A percentile compares a stretch with the other conserved stretches of the same genome.
These are phyloP conservation scores for Colletotrichum australisinense DNA, from an alignment of 2,329 filamentous ascomycete genomes.

Conservation along the genomic window DNA sequence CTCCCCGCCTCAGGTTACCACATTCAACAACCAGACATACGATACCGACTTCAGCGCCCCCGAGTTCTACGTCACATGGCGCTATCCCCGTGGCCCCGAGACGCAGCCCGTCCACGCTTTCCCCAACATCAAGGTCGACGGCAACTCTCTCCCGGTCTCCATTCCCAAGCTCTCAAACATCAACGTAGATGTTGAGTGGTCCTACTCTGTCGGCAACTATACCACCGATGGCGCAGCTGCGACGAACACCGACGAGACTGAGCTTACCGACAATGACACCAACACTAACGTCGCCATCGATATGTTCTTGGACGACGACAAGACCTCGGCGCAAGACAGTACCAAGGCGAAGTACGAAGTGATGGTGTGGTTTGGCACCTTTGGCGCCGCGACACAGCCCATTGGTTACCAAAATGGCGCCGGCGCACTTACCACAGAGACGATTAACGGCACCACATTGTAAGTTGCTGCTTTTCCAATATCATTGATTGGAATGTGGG, in stretches of 20 bases:
- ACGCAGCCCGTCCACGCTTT: constrained; percentile 64
- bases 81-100: constrained; percentile 55
- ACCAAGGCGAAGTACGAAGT: constrained; percentile 60
- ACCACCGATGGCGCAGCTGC: constrained; percentile 39
- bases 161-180: constrained; percentile 53
- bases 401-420: constrained; percentile 51
- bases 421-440: constrained; percentile 47
- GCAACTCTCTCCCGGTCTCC: constrained; percentile 53
- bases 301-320: constrained; percentile 65
- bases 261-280: constrained; percentile 49
- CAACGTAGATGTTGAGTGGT: constrained; percentile 60
- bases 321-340: constrained; percentile 51
- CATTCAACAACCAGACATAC: constrained; percentile 63
- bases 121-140: constrained; percentile 62
- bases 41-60: constrained; percentile 58
- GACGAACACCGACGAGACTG: constrained; percentile 46
- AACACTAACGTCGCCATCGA: constrained; percentile 69
- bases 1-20: constrained; percentile 52
- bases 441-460: constrained; percentile 56
- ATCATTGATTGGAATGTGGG: background rate
- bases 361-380: constrained; percentile 67
- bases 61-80: constrained; percentile 64
- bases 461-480: constrained; percentile 41
- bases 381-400: constrained; percentile 58
- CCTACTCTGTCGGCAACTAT: constrained; percentile 58